Evolutionary conservation across 768 basidiomycete species (phyloP).

Genomic region (Psilocybe subaeruginosa): DNA sequence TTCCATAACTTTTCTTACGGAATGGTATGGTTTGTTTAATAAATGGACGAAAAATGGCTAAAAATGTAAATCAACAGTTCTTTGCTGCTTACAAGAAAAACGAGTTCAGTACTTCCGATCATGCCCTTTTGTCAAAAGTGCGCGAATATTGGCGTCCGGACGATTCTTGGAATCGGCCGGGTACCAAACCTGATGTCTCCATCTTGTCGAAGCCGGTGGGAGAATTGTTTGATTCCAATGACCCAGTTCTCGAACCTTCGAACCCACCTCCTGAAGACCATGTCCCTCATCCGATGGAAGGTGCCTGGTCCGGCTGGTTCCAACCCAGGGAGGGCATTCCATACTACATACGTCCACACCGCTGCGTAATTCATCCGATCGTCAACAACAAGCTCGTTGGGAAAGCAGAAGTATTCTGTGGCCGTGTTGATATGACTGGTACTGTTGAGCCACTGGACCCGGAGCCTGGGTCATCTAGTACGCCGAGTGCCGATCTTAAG

Average conservation of each 20-base stretch:
- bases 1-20: constrained; percentile 10
- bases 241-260: not conserved
- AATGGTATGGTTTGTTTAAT: not conserved
- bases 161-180: not conserved
- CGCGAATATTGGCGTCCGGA: not conserved
- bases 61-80: not conserved
- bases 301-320: constrained; percentile 1
- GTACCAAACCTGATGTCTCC: not conserved
- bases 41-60: not conserved
- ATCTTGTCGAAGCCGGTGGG: constrained; percentile 10
- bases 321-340: not conserved
- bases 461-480: no score
- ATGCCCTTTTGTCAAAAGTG: not conserved
- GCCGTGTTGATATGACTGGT: not conserved
- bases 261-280: not conserved
- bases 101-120: constrained; percentile 4
- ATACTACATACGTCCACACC: not conserved
- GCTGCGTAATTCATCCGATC: constrained; percentile 8
- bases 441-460: not conserved
- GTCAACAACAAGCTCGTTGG: constrained; percentile 3
- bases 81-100: constrained; percentile 7
- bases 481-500: not conserved
- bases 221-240: not conserved
- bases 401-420: constrained; percentile 6
- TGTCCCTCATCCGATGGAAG: not conserved